Percentiles rank a stretch among this genome's conserved stretches.
Evolutionary conservation across 2,329 filamentous ascomycete species (phyloP).

Genomic region (Monosporascus cannonballus): DNA sequence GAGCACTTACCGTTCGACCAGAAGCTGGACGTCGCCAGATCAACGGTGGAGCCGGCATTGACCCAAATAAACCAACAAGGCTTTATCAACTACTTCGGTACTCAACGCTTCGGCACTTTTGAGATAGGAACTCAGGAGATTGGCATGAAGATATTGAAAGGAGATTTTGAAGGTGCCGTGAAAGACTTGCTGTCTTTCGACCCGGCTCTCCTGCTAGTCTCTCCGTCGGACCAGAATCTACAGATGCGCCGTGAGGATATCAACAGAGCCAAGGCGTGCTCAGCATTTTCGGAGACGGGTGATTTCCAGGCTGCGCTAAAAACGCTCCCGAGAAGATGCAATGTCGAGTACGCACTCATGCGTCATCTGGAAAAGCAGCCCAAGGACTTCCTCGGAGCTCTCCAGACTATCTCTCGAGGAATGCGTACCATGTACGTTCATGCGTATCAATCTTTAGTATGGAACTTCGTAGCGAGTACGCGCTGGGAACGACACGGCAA

Average conservation of each 20-base stretch:
- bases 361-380: constrained; percentile 59
- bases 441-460: constrained; percentile 90
- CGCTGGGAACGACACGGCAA: constrained; percentile 72
- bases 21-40: constrained; percentile 35
- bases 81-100: constrained; percentile 96
- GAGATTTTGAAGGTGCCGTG: constrained; percentile 74
- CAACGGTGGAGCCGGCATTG: constrained; percentile 53
- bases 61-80: constrained; percentile 64
- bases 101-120: constrained; percentile 95
- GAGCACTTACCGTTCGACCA: constrained; percentile 41
- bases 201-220: constrained; percentile 48
- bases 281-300: constrained; percentile 61
- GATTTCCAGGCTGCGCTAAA: constrained; percentile 55
- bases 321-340: constrained; percentile 72
- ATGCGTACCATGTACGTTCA: constrained; percentile 93
- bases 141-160: constrained; percentile 76
- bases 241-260: constrained; percentile 69
- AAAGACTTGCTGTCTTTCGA: constrained; percentile 71
- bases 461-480: constrained; percentile 79
- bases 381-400: constrained; percentile 71
- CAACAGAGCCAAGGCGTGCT: constrained; percentile 70
- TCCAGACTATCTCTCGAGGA: constrained; percentile 73
- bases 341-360: constrained; percentile 73
- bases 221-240: constrained; percentile 36
- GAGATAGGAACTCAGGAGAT: constrained; percentile 77